A percentile compares a stretch with the other conserved stretches of the same genome.
Evolutionary conservation across 2,329 filamentous ascomycete genomes (phyloP).

Genomic region (Hypoxylon sp.): DNA sequence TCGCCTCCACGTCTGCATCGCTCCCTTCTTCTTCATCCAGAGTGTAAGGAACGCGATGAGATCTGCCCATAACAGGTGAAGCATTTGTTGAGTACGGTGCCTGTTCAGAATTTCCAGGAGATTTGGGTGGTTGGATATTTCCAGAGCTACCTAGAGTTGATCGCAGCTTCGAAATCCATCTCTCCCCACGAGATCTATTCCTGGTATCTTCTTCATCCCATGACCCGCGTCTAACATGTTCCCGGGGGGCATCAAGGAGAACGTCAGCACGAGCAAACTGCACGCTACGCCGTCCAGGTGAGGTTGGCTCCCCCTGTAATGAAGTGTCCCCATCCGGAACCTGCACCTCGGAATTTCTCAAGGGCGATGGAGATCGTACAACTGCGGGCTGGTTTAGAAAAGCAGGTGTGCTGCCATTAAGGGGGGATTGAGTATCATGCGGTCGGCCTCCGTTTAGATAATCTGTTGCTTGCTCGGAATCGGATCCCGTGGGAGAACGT

Average conservation of each 20-base stretch:
- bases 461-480: constrained; percentile 53
- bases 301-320: constrained; percentile 50
- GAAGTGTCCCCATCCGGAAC: constrained; percentile 42
- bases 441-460: constrained; percentile 58
- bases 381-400: constrained; percentile 39
- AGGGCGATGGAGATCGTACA: constrained; percentile 45
- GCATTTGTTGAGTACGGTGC: constrained; percentile 59
- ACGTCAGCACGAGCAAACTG: constrained; percentile 77
- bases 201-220: constrained; percentile 75
- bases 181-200: constrained; percentile 71
- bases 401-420: constrained; percentile 35
- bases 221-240: constrained; percentile 74
- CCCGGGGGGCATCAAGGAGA: constrained; percentile 62
- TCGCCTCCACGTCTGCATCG: constrained; percentile 88
- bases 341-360: constrained; percentile 30
- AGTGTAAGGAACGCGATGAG: constrained; percentile 67
- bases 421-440: constrained; percentile 53
- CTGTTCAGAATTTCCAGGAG: constrained; percentile 56
- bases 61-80: constrained; percentile 64
- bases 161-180: constrained; percentile 84
- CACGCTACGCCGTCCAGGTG: constrained; percentile 75
- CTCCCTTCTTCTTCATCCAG: constrained; percentile 72
- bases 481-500: constrained; percentile 36
- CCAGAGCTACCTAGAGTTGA: constrained; percentile 72
- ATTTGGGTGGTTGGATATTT: constrained; percentile 63